A percentile compares a stretch with the other conserved stretches of the same genome.
Conservation (phyloP, 2,329 filamentous ascomycete genomes). For the Thielaviopsis musarum region DNA sequence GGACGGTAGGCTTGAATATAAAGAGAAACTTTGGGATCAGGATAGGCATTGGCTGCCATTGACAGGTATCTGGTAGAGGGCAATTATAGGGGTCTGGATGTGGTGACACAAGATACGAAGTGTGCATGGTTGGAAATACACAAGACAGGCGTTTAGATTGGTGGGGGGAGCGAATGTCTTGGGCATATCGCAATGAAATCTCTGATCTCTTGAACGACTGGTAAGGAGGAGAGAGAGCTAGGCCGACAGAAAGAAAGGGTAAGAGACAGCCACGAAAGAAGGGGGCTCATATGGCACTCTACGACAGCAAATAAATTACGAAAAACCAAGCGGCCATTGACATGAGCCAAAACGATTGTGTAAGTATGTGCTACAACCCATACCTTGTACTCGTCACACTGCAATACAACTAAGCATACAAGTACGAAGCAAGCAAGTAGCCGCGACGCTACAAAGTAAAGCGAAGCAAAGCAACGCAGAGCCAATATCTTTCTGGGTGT, state of each 20-base stretch:
- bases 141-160: neutral
- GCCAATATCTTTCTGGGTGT: neutral
- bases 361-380: neutral
- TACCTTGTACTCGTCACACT: neutral
- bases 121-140: neutral
- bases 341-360: neutral
- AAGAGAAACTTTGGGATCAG: neutral
- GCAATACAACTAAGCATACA: neutral
- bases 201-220: neutral
- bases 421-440: neutral
- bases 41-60: neutral
- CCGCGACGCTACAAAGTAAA: neutral
- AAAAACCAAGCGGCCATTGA: neutral
- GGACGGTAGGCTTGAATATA: neutral
- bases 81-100: neutral
- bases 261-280: neutral
- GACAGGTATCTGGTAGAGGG: neutral
- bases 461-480: neutral
- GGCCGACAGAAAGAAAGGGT: neutral
- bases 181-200: neutral
- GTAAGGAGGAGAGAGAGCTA: neutral
- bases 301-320: neutral
- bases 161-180: neutral
- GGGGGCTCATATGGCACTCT: neutral
- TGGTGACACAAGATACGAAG: neutral